Percentiles rank a stretch among this genome's conserved stretches.
Conservation (phyloP, 2,329 filamentous ascomycete species). For the Fusarium sulawesiense region DNA sequence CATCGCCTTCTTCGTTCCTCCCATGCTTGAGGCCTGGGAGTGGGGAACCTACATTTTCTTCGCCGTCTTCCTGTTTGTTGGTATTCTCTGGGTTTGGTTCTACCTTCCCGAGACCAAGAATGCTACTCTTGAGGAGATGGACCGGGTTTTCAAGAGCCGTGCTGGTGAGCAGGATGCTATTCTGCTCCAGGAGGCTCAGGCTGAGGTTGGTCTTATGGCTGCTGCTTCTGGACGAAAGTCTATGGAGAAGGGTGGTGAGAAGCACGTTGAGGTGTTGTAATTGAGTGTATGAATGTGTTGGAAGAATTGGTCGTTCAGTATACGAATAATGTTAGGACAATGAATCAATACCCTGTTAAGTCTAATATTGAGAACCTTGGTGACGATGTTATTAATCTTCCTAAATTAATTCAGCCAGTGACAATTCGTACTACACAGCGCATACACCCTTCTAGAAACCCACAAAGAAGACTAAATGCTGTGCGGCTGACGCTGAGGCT, state of each 20-base stretch:
- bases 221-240: not conserved
- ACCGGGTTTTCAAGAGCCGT: slow-evolving; percentile 60
- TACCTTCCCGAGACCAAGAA: slow-evolving; percentile 67
- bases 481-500: no score
- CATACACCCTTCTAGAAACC: no score
- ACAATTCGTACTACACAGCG: no score
- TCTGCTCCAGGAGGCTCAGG: slow-evolving; percentile 37
- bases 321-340: not conserved
- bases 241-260: slow-evolving; percentile 16
- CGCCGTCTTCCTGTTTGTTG: slow-evolving; percentile 59
- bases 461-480: no score
- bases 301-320: not conserved
- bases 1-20: slow-evolving; percentile 58
- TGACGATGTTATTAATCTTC: not conserved
- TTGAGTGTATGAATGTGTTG: not conserved
- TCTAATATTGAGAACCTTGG: no score
- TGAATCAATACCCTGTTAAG: not conserved
- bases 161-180: slow-evolving; percentile 46
- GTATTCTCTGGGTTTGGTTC: slow-evolving; percentile 62
- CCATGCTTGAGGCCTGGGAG: slow-evolving; percentile 51
- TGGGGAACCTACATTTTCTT: slow-evolving; percentile 70
- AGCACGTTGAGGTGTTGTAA: slow-evolving; percentile 24
- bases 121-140: slow-evolving; percentile 65
- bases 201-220: slow-evolving; percentile 36
- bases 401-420: no score